Evolutionary conservation across 139 green algal genomes (phyloP), one percentile per base, ranked within the genome.

Genomic region (Chlorella sp.): DNA sequence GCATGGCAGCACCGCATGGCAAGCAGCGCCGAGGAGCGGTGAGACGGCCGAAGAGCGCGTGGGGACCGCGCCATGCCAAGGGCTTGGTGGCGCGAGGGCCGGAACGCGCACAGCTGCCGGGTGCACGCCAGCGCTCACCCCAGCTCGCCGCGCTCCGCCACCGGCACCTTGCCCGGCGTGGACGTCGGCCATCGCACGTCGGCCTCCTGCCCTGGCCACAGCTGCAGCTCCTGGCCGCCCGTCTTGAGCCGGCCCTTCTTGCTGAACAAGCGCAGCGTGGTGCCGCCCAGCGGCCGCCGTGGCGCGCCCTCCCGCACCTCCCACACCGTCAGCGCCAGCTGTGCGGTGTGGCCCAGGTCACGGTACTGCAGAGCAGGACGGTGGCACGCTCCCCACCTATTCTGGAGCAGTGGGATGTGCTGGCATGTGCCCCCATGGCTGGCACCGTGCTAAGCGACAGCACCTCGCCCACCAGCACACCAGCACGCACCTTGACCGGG

Each of bases 241-340:
- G 88, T 91, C 74, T 97, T 97, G 27, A 98, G 72, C 21, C 91
- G 80, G 8, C 90, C 90, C 50, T 93, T 90, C 82, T 94, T 95
- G 86, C 86, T 94, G 85, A 98, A 98, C 43, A 98, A 80, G 21
- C 76, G 83, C 83, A 97, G 84, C 5, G 82, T 88, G 46, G 83
- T 79, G 33, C 87, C 82, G 14, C 87, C 93, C 50, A 95, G 41
- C 43, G 90, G 74, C 12, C 25, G 21, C 51, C 64, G 75, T n/a
- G 79, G 23, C 23, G 38, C 15, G 14, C 76, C 86, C 45, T 89
- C 77, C 2, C 48, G 66, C 17, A 90, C 62, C 58, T 84, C 73
- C 83, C 87, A 92, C 58, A 95, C 82, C 6, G 88, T 92, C 31
- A 96, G 41, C 11, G 78, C 88, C 58, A 98, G 81, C 82, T 90